Conservation (phyloP, 1,284 basidiomycete genomes). For the Trametes sp. region DNA sequence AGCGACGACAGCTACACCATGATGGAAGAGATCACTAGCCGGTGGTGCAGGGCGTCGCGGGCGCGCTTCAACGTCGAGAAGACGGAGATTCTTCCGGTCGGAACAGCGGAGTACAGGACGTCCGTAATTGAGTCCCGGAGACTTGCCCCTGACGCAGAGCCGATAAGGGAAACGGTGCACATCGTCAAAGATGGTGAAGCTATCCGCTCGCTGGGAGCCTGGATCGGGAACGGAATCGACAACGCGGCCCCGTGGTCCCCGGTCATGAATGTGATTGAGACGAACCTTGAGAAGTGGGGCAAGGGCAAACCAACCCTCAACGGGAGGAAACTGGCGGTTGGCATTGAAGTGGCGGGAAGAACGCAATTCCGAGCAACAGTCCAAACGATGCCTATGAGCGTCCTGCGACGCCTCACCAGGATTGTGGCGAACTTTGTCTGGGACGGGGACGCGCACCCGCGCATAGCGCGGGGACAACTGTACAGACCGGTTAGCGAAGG, state of each 20-base stretch:
- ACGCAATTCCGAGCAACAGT: conserved; percentile 17
- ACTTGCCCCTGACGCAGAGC: not conserved
- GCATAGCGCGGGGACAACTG: not conserved
- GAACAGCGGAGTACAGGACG: conserved; percentile 26
- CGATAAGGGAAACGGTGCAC: conserved; percentile 26
- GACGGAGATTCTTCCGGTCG: conserved; percentile 45
- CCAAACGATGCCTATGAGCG: conserved; percentile 33
- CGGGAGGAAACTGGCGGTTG: conserved; percentile 29
- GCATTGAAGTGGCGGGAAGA: conserved; percentile 29
- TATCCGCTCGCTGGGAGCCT: conserved; percentile 37
- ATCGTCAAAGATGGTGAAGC: conserved; percentile 21
- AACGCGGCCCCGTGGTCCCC: not conserved
- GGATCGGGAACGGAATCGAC: conserved; percentile 36
- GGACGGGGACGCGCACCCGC: not conserved
- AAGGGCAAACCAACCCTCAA: conserved; percentile 24
- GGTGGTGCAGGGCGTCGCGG: conserved; percentile 41
- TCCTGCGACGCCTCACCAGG: not conserved
- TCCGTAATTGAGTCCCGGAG: not conserved
- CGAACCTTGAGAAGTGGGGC: conserved; percentile 27
- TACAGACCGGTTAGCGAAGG: not conserved
- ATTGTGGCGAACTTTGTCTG: not conserved
- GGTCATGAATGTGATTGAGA: not conserved
- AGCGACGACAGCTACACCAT: not conserved
- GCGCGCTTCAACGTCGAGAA: conserved; percentile 46
- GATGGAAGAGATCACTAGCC: not conserved